Evolutionary conservation across 345 rosid species (phyloP).

Genomic region (Rhodamnia argentea): DNA sequence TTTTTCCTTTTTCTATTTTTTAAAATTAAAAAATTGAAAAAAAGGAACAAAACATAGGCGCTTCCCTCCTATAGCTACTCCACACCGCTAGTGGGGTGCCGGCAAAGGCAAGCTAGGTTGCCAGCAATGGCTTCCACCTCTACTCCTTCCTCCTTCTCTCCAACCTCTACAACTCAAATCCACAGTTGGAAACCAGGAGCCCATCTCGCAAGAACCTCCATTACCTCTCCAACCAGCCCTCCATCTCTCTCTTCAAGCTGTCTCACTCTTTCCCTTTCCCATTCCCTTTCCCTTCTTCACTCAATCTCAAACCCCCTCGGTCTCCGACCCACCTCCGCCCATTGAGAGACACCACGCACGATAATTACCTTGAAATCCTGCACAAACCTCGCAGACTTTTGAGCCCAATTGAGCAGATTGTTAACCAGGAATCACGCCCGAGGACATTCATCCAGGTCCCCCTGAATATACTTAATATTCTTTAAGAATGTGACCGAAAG

Average conservation of each 20-base stretch:
- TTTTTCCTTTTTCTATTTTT: too few species aligned
- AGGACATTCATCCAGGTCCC: slow-evolving; percentile 62
- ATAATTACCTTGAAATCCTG: slow-evolving; percentile 30
- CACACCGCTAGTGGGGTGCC: too few species aligned
- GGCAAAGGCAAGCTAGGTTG: not conserved
- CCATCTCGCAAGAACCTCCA: not conserved
- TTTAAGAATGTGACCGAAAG: slow-evolving; percentile 39
- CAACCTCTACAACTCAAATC: not conserved
- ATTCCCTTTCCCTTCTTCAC: slow-evolving; percentile 14
- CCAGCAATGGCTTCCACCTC: slow-evolving; percentile 4
- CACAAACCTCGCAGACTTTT: slow-evolving; percentile 1
- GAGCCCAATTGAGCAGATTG: slow-evolving; percentile 2
- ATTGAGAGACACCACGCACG: slow-evolving; percentile 9
- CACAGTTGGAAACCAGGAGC: not conserved
- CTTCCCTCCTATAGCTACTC: too few species aligned
- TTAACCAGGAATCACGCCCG: slow-evolving; percentile 12
- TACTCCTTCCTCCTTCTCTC: slow-evolving; percentile 19
- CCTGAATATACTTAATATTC: slow-evolving; percentile 65
- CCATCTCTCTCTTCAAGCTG: not conserved
- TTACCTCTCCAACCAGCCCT: not conserved
- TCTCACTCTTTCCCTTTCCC: not conserved
- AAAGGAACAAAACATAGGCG: too few species aligned
- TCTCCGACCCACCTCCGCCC: slow-evolving; percentile 17
- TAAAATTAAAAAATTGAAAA: too few species aligned
- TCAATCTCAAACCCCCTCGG: slow-evolving; percentile 17